Conservation (phyloP, 768 basidiomycete species). For the Cytidiella melzeri region DNA sequence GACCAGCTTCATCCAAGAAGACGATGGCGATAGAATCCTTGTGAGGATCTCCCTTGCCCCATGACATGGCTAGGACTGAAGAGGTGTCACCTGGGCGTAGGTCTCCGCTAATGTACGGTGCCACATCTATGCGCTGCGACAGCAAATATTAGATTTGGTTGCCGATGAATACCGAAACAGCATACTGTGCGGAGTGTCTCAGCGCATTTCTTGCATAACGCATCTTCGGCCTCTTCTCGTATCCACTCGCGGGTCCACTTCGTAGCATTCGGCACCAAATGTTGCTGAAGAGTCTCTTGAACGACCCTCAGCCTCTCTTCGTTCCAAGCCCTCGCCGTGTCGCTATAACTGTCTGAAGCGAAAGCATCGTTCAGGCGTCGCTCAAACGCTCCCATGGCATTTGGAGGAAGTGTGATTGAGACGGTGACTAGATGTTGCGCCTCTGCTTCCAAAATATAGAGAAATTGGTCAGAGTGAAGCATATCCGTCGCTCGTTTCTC, state of each 20-base stretch:
- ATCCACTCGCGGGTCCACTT: conserved; percentile 89
- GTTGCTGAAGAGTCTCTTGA: conserved; percentile 69
- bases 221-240: conserved; percentile 86
- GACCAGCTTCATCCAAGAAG: conserved; percentile 82
- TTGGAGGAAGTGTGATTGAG: conserved; percentile 57
- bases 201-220: conserved; percentile 62
- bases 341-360: conserved; percentile 77
- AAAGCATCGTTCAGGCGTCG: conserved; percentile 76
- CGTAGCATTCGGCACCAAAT: conserved; percentile 77
- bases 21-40: conserved; percentile 85
- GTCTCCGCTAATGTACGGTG: conserved; percentile 57
- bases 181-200: conserved; percentile 61
- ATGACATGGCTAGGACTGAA: conserved; percentile 83
- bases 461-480: conserved; percentile 70
- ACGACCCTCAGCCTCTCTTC: conserved; percentile 74
- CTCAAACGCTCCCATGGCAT: conserved; percentile 62
- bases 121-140: conserved; percentile 72
- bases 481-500: conserved; percentile 72
- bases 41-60: conserved; percentile 92
- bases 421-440: conserved; percentile 81
- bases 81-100: conserved; percentile 68
- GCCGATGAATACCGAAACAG: not conserved
- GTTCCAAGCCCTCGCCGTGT: conserved; percentile 89
- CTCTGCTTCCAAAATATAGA: conserved; percentile 89
- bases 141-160: not conserved